These are phyloP conservation scores for Kuraishia piskuri DNA, from an alignment of 805 yeast species.

Conservation along the genomic window DNA sequence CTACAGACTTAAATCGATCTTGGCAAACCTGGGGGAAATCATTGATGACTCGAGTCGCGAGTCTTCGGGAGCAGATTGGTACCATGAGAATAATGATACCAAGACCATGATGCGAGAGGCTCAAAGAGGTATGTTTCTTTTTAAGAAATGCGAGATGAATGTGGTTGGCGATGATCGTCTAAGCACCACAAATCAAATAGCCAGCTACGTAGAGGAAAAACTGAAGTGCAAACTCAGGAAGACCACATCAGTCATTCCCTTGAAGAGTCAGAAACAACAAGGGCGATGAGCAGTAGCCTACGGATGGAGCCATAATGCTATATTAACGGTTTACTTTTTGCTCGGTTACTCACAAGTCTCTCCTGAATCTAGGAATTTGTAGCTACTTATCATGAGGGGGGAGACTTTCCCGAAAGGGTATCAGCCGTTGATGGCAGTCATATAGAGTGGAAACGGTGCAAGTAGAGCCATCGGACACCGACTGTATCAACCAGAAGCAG, in stretches of 20 bases:
- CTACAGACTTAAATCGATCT: neutral
- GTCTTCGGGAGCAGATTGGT: too few relatives aligned
- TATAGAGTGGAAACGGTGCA: neutral
- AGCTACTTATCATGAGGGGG: neutral
- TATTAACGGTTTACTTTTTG: neutral
- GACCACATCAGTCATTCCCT: neutral
- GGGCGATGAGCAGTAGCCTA: neutral
- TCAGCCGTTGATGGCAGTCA: neutral
- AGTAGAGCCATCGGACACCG: neutral
- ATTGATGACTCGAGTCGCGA: neutral
- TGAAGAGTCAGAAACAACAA: neutral
- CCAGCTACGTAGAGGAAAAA: neutral
- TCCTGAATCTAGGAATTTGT: neutral
- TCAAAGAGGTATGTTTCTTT: constrained; percentile 41
- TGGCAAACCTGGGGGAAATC: neutral
- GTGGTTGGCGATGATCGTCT: neutral
- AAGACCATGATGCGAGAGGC: constrained; percentile 28
- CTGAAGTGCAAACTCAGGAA: neutral
- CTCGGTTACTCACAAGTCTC: neutral
- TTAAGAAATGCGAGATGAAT: constrained; percentile 46
- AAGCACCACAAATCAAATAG: neutral
- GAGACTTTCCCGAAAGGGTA: neutral
- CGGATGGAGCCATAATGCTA: neutral
- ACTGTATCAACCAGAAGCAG: neutral
- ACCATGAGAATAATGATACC: neutral